Evolutionary conservation across 768 basidiomycete species (phyloP), one percentile per base, ranked within the genome.

Genomic region (Kwoniella dendrophila): DNA sequence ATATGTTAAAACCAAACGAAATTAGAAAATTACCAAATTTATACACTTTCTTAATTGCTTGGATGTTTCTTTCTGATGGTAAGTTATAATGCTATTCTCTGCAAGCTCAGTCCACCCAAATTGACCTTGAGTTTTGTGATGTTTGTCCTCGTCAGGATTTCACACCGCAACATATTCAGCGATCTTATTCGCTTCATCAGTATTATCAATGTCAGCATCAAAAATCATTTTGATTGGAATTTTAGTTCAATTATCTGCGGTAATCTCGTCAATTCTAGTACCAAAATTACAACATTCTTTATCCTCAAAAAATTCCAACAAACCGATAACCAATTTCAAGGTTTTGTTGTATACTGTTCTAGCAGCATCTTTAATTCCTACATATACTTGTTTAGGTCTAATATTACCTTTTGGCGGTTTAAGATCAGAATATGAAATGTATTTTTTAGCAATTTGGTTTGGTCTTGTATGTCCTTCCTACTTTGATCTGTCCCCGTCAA

Each of bases 41-140:
- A 0, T 98, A 94, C 82, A 84, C 84, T 67, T 97, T 91, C 70
- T 86, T 97, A 43, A 85, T 87, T 4, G 92, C 95, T 0, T 97
- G 94, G 93, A 94, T 96, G 76, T 83, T 98, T 12, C 85, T 98
- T 24, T 91, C 90, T 0, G 94, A 98, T 71, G 90, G 92, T 90
- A 54, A 44, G 84, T 78, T 44, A 44, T 22, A 16, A 4, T 52
- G 32, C 24, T 7, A 22, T 53, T 38, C 30, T 26, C 10, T 20
- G 24, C 20, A 20, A 45, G 49, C 12, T 20, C 49, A 8, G n/a
- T 24, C 33, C 29, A 41, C 53, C 54, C 36, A 54, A 16, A 4
- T 33, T 2, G 7, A 44, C 36, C 41, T 51, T 47, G 0, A 34
- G 22, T 44, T 22, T 32, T 38, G 44, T 4, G 5, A 27, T 1